Evolutionary conservation across 345 rosid species (phyloP), one percentile per base, ranked within the genome.

Genomic region (Populus davidiana): DNA sequence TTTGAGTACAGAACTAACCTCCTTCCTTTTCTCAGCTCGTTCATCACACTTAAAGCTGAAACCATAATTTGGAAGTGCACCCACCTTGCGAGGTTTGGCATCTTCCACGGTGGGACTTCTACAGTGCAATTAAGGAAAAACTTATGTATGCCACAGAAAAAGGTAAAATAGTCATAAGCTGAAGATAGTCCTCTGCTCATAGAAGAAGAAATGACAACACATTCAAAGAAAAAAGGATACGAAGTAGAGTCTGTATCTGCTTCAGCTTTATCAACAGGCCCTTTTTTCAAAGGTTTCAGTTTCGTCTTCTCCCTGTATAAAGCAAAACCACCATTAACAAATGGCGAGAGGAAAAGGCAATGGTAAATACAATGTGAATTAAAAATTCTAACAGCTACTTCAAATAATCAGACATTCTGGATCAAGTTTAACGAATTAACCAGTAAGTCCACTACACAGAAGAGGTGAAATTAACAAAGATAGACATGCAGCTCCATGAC

Each of bases 1-100:
- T 56, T 21, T 62, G 67, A 84, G 17, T 62, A 56, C 9, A 80
- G 83, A 66, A 71, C 89, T 23, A 75, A 96, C 99, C 98, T 96
- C 99, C 87, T 74, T 94, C 78, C 99, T 89, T 89, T 91, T 96
- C 81, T 96, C 99, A 81, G 99, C 99, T 54, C 99, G 91, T 85
- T 92, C 97, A 83, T 89, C 94, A 81, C 99, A 96, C 87, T 83
- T 91, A 76, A 96, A 96, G 81, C 97, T 96, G 89, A 96, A 96
- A 47, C 99, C 98, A 73, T 96, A 96, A 70, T 90, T 94, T 70
- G 99, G 99, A 86, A 92, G 98, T 29, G 88, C 83, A 84, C 94
- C 94, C 23, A 76, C 83, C 86, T 75, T 90, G 20, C 81, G 88
- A 85, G 92, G 77, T 80, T 89, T 92, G 73, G 86, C 84, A 86